A percentile compares a stretch with the other conserved stretches of the same genome.
These are phyloP conservation scores for Penicillium ucsense DNA, from an alignment of 495 filamentous ascomycete species.

Conservation along the genomic window DNA sequence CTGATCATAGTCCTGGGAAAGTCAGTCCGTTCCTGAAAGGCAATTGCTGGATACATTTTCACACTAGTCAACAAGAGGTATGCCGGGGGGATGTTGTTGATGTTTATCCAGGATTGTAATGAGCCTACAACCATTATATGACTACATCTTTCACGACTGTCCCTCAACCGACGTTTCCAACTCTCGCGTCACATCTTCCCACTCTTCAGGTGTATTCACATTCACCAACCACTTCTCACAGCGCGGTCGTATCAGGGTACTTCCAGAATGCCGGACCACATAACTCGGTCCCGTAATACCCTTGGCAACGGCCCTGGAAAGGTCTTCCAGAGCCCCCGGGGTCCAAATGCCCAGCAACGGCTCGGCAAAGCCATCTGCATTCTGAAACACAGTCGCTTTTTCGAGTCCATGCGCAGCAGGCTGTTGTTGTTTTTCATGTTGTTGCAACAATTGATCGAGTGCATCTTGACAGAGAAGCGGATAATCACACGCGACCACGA, in stretches of 20 bases:
- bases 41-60: background rate
- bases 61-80: background rate
- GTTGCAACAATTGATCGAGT: background rate
- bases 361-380: background rate
- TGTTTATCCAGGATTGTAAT: background rate
- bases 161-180: background rate
- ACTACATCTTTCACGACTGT: background rate
- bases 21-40: background rate
- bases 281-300: background rate
- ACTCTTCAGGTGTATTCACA: background rate
- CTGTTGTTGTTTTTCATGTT: background rate
- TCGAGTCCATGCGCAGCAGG: no score
- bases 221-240: background rate
- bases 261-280: background rate
- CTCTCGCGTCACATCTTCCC: background rate
- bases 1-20: background rate
- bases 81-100: background rate
- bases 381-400: background rate
- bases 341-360: background rate
- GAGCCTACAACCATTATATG: background rate
- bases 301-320: background rate
- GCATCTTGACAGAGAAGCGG: background rate
- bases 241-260: background rate
- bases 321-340: background rate
- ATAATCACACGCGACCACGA: background rate